These are phyloP conservation scores for Penicillium paxilli DNA, from an alignment of 495 filamentous ascomycete species.

Conservation along the genomic window DNA sequence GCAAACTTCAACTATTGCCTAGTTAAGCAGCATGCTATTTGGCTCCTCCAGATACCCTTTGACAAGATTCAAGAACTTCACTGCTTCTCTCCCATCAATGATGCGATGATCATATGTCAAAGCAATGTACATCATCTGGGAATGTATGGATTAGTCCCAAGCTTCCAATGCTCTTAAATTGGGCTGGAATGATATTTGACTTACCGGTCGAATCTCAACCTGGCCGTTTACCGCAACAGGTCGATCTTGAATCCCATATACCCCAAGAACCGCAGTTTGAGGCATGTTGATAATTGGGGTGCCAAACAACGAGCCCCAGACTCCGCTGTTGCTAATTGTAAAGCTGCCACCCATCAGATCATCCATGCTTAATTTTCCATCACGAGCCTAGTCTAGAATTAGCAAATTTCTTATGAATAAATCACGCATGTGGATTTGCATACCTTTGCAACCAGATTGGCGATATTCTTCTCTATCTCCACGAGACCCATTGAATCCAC, in stretches of 20 bases:
- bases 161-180: background rate
- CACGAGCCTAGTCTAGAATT: conserved; percentile 60
- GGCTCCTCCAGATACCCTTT: conserved; percentile 92
- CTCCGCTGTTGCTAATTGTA: conserved; percentile 84
- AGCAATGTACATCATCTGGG: conserved; percentile 90
- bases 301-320: conserved; percentile 75
- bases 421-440: background rate
- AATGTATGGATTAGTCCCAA: background rate
- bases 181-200: conserved; percentile 4
- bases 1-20: too few relatives aligned
- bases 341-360: conserved; percentile 97
- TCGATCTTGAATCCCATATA: conserved; percentile 88
- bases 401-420: background rate
- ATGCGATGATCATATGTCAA: conserved; percentile 90
- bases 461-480: conserved; percentile 79
- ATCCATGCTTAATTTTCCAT: conserved; percentile 89
- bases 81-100: conserved; percentile 84
- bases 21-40: conserved; percentile 68
- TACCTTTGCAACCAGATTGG: conserved; percentile 82
- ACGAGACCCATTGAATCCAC: conserved; percentile 75
- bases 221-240: conserved; percentile 79
- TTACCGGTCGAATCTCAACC: conserved; percentile 73
- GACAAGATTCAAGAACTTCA: conserved; percentile 76
- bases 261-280: conserved; percentile 80
- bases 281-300: conserved; percentile 93